A percentile compares a stretch with the other conserved stretches of the same genome.
These are phyloP conservation scores for Drechmeria coniospora DNA, from an alignment of 2,329 filamentous ascomycete species.

Conservation along the genomic window DNA sequence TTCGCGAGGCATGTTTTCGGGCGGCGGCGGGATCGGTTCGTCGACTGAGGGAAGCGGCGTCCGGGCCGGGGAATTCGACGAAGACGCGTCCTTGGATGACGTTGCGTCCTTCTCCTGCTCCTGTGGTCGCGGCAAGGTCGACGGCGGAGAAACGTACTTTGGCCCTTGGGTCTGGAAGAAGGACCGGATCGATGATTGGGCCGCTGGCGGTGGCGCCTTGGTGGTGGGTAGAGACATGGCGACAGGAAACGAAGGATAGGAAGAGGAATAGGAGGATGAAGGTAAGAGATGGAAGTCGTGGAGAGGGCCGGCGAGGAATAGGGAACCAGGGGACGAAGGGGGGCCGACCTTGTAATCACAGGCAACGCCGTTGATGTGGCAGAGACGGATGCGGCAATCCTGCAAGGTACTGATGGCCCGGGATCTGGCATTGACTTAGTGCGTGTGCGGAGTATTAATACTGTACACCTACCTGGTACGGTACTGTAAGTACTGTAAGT, in stretches of 20 bases:
- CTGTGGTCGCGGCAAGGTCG: constrained; percentile 14
- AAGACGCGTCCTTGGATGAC: no score
- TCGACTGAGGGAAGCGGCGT: constrained; percentile 9
- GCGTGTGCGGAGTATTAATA: no score
- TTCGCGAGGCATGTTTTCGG: constrained; percentile 25
- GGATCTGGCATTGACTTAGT: no score
- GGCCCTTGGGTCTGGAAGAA: constrained; percentile 40
- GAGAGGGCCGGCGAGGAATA: neutral
- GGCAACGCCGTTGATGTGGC: no score
- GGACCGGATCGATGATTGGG: constrained; percentile 43
- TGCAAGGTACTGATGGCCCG: no score
- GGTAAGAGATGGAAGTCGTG: neutral
- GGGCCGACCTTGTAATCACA: no score
- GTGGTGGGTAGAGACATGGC: constrained; percentile 25
- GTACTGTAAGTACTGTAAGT: no score
- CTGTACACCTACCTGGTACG: no score
- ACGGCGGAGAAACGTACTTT: constrained; percentile 20
- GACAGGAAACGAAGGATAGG: neutral
- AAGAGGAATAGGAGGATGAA: neutral
- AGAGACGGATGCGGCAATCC: no score
- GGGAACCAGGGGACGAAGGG: no score
- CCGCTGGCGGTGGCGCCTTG: constrained; percentile 17
- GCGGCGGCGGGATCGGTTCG: constrained; percentile 8
- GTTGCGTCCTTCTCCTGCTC: neutral
- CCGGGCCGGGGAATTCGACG: no score